Base-by-base conservation (phyloP, 1,139 yeast species). In the Candida labiduridarum region DNA sequence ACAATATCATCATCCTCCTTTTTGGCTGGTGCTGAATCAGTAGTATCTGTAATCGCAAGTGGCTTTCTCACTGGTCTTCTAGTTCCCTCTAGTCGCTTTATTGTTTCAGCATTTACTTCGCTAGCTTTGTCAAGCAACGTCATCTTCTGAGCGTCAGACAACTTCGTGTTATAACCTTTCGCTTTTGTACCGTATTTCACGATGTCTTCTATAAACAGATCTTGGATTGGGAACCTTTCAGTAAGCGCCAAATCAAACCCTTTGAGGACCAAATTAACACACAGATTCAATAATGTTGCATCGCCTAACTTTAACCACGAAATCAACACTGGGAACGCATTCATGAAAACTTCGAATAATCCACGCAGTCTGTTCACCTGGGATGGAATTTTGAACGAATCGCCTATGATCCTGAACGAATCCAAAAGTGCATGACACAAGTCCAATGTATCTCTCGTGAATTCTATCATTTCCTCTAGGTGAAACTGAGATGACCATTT, bases 301-400 rank as follows among this genome's bases (percentile, higher is more conserved):
- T 92, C 97, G 50, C 92, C 90, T 47, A 92, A 72, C 53, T 96
- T 77, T 38, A 92, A 72, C 95, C 97, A 89, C 35, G 83, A 84
- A 44, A 89, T 75, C 71, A 88, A 83, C 53, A 83, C 74, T 25
- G 77, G 74, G 56, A 87, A 83, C 0, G 90, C 80, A 25, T 68
- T 62, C 70, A 80, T 67, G 46, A 75, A 76, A 15, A 66, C 71
- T 35, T 60, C 60, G 49, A 72, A 71, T 31, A 77, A 59, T 12
- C 60, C 52, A 19, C 58, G 59, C 50, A 45, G 50, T 1, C 43
- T 31, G 16, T 60, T 56, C 4, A 56, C 55, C 10, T 53, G 43
- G 10, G 52, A 34, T 27, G 40, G 34, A 9, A n/a, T 47, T 38
- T 57, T 54, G 5, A 76, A 58, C 25, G 70, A 62, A 40, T 71